These are phyloP conservation scores for Pseudonitzschia pungens DNA, from an alignment of 108 stramenopile species.

Conservation along the genomic window DNA sequence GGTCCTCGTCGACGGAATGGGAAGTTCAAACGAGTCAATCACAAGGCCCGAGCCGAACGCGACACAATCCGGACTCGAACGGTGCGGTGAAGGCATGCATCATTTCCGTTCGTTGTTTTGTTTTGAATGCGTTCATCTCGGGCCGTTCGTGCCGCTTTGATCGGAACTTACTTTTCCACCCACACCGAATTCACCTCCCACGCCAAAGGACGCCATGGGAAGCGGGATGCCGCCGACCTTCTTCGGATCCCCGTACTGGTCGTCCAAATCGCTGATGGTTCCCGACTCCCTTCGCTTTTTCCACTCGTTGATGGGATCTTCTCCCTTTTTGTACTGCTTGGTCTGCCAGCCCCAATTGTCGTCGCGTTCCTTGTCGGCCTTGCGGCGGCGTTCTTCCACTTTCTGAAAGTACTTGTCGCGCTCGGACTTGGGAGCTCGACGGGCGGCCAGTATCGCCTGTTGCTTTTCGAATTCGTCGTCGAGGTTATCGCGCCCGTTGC, in stretches of 20 bases:
- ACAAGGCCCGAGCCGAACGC: too few species aligned
- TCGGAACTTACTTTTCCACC: conserved; percentile 59
- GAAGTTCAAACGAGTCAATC: too few species aligned
- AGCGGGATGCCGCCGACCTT: conserved; percentile 87
- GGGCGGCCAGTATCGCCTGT: conserved; percentile 69
- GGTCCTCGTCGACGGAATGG: too few species aligned
- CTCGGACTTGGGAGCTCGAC: conserved; percentile 57
- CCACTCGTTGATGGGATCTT: conserved; percentile 88
- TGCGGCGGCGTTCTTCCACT: conserved; percentile 63
- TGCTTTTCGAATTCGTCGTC: conserved; percentile 79
- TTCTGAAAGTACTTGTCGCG: conserved; percentile 77
- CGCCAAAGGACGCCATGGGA: conserved; percentile 83
- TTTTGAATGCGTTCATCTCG: too few species aligned
- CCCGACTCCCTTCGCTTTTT: conserved; percentile 74
- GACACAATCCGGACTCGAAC: too few species aligned
- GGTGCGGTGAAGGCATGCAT: too few species aligned
- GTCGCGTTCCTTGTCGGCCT: conserved; percentile 68
- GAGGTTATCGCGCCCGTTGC: conserved; percentile 51
- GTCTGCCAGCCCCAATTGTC: conserved; percentile 90
- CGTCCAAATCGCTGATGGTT: conserved; percentile 76
- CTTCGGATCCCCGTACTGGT: conserved; percentile 85
- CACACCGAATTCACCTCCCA: conserved; percentile 89
- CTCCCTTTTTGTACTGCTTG: conserved; percentile 75
- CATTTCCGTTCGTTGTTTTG: too few species aligned
- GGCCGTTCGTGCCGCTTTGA: too few species aligned